Percentiles rank a stretch among this genome's conserved stretches.
These are phyloP conservation scores for Lineolata rhizophorae DNA, from an alignment of 495 filamentous ascomycete species.

Conservation along the genomic window DNA sequence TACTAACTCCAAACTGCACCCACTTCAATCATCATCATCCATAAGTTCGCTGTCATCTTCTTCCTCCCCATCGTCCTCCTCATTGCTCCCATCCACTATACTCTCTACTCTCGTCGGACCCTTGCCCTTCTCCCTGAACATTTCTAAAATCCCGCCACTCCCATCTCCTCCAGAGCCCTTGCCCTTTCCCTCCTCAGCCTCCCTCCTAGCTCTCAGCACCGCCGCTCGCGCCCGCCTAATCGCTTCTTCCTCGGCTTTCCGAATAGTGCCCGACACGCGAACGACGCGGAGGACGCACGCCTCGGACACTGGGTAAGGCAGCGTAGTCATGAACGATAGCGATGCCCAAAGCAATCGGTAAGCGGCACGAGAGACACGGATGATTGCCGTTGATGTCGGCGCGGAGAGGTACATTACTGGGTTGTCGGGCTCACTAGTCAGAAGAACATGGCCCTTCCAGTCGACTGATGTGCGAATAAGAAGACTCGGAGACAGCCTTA, in stretches of 20 bases:
- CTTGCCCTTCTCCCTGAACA: neutral
- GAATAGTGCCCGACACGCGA: slow-evolving; percentile 80
- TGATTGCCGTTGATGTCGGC: slow-evolving; percentile 83
- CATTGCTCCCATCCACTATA: neutral
- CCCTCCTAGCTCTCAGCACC: slow-evolving; percentile 1
- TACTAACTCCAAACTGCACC: no score
- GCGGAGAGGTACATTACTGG: slow-evolving; percentile 81
- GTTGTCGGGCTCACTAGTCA: neutral
- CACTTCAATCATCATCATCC: neutral
- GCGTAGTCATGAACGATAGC: slow-evolving; percentile 53
- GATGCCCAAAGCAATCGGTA: slow-evolving; percentile 80
- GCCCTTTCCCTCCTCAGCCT: neutral
- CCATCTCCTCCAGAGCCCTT: neutral
- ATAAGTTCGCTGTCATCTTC: neutral
- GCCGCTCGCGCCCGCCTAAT: slow-evolving; percentile 46
- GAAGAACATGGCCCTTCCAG: no score
- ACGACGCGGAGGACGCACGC: slow-evolving; percentile 70
- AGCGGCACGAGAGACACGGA: slow-evolving; percentile 54
- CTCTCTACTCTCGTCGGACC: no score
- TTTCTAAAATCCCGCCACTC: no score
- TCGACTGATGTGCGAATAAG: slow-evolving; percentile 2
- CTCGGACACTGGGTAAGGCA: slow-evolving; percentile 31
- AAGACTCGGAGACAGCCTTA: slow-evolving; percentile 14
- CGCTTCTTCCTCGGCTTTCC: slow-evolving; percentile 75
- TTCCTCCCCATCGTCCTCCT: neutral